Conservation (phyloP, 2,329 filamentous ascomycete genomes). For the Coleophoma cylindrospora region DNA sequence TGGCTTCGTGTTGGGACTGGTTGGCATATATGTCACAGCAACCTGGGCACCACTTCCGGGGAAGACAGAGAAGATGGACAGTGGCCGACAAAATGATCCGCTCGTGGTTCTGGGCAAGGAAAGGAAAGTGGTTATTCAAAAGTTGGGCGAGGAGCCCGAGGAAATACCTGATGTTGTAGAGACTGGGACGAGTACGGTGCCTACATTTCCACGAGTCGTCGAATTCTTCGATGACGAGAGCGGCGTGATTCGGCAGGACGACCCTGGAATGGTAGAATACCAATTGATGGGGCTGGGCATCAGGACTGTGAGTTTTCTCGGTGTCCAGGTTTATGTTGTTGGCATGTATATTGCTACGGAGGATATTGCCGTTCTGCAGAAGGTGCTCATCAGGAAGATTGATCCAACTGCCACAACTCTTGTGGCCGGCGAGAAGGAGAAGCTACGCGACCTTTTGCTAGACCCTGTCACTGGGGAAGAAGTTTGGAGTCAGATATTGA, state of each 20-base stretch:
- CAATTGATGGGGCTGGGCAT: slow-evolving; percentile 84
- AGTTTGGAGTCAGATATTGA: slow-evolving; percentile 70
- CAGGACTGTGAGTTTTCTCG: slow-evolving; percentile 82
- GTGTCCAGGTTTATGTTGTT: slow-evolving; percentile 90
- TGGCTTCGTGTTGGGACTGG: slow-evolving; percentile 22
- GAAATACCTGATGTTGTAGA: slow-evolving; percentile 32
- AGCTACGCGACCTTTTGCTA: slow-evolving; percentile 62
- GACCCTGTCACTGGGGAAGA: slow-evolving; percentile 65
- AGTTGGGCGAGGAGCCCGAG: slow-evolving; percentile 22
- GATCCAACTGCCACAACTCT: slow-evolving; percentile 77
- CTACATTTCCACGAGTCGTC: slow-evolving; percentile 22
- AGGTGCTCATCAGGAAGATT: slow-evolving; percentile 68
- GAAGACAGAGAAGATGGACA: slow-evolving; percentile 14
- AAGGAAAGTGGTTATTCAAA: slow-evolving; percentile 22
- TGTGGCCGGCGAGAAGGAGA: slow-evolving; percentile 74
- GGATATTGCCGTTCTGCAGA: slow-evolving; percentile 78
- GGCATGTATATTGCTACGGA: slow-evolving; percentile 85
- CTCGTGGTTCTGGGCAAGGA: slow-evolving; percentile 22
- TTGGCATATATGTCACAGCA: slow-evolving; percentile 25
- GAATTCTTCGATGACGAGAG: slow-evolving; percentile 20
- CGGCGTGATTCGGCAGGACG: slow-evolving; percentile 3
- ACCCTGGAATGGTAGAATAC: slow-evolving; percentile 56
- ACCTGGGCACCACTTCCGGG: slow-evolving; percentile 19
- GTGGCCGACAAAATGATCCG: slow-evolving; percentile 16
- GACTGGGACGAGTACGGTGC: slow-evolving; percentile 25